Conservation (phyloP, 805 yeast genomes). For the Isabelozyma gotoi region DNA sequence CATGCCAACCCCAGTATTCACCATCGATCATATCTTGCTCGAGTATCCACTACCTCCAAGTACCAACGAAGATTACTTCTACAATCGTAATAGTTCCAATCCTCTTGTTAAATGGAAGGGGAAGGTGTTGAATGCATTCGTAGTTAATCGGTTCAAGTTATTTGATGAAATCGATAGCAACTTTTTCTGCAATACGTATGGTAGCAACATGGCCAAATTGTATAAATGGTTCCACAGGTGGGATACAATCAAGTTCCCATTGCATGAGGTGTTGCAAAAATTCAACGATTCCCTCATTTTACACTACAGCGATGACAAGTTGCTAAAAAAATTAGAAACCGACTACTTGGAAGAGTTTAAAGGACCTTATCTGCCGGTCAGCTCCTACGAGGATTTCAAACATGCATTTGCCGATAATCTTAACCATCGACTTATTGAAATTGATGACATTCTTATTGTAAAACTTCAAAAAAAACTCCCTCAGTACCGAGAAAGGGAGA, state of each 20-base stretch:
- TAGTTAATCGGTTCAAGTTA: constrained; percentile 27
- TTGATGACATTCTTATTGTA: constrained; percentile 14
- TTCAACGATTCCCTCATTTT: constrained; percentile 19
- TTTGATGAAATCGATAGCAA: constrained; percentile 12
- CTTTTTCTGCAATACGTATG: constrained; percentile 26
- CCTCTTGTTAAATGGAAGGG: constrained; percentile 32
- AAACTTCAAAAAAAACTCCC: constrained; percentile 19
- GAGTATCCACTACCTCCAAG: constrained; percentile 21
- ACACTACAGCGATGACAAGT: constrained; percentile 20
- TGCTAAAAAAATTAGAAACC: constrained; percentile 18
- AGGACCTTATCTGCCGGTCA: neutral
- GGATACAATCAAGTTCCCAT: constrained; percentile 15
- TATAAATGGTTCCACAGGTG: constrained; percentile 26
- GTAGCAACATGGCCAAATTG: constrained; percentile 23
- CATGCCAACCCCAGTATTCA: constrained; percentile 34
- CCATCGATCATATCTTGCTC: constrained; percentile 29
- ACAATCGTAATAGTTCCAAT: constrained; percentile 8
- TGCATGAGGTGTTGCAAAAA: constrained; percentile 12
- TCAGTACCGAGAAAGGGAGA: constrained; percentile 20
- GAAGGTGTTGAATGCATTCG: constrained; percentile 25
- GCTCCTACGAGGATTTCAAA: constrained; percentile 25
- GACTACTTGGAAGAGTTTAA: constrained; percentile 15
- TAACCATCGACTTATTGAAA: constrained; percentile 17
- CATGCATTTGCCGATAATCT: constrained; percentile 26
- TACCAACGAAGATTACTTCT: constrained; percentile 10